Evolutionary conservation across 2,329 filamentous ascomycete genomes (phyloP), one percentile per base, ranked within the genome.

Genomic region (Calonectria hongkongensis): DNA sequence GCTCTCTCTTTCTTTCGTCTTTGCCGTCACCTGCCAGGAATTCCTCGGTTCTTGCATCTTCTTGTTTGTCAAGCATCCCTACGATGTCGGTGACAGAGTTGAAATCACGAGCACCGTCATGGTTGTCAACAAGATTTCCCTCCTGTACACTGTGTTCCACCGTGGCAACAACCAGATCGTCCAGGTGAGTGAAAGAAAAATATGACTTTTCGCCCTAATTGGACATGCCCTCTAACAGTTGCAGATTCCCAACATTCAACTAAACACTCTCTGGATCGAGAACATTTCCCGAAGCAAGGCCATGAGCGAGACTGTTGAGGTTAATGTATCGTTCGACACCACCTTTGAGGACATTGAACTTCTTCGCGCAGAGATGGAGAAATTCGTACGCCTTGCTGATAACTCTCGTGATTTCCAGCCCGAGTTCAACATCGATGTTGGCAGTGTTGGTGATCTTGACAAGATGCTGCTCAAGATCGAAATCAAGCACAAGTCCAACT

Each of bases 21-120:
- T 99, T 83, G 93, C 96, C 28, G 93, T 94, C 69, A 98, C 96
- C 1, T 93, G 94, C 4, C 96, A 98, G 84, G 97, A 99, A 84
- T 94, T 99, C 75, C 91, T 99, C n/a, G 96, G 96, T 80, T 98
- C 96, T 45, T 98, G 96, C 87, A 98, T 99, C 81, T 99, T 99
- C 87, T 87, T 99, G 1, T 99, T 99, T 80, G 95, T 98, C 87
- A 99, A 99, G 88, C 97, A 99, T 83, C 96, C 97, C 0, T 98
- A 94, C 83, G 97, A 99, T 82, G 95, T 98, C 27, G 96, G 96
- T 73, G 97, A 99, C 83, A 93, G 97, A 30, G 94, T 98, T 51
- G 95, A 98, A 79, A 94, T 98, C 75, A 86, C 83, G 66, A 88
- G 88, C 18, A 89, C 93, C 76, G 89, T 92, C 78, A 92, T 98